phyloP scores from a whole-genome alignment of 192 early-diverging fungal species.

The Coemansia sp. region DNA sequence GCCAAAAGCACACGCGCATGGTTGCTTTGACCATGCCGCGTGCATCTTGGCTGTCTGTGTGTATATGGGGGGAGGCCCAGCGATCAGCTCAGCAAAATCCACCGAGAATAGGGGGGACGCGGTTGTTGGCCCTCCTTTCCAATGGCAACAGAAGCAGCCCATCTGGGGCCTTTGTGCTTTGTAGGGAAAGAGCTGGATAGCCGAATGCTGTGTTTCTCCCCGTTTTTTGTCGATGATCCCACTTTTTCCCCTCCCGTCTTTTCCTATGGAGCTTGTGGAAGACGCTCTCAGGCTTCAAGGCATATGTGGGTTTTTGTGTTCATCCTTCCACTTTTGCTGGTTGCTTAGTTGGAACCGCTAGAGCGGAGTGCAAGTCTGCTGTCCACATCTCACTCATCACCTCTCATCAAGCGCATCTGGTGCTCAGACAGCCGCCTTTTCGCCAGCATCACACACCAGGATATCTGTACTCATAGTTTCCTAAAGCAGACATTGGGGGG shows the following conservation, averaged over 20 bases:
- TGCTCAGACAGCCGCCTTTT: neutral
- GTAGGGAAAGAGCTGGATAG: slow-evolving; percentile 4
- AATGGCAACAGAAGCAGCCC: neutral
- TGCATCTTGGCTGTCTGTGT: neutral
- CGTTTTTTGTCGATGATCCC: slow-evolving; percentile 1
- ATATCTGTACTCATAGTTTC: too few species aligned
- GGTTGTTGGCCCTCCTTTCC: neutral
- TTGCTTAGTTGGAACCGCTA: too few species aligned
- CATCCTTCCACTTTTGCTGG: too few species aligned
- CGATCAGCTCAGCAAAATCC: too few species aligned
- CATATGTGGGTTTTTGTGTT: too few species aligned
- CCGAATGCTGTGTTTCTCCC: neutral
- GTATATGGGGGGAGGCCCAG: too few species aligned
- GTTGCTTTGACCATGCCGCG: slow-evolving; percentile 5
- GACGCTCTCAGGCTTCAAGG: neutral
- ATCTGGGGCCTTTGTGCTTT: slow-evolving; percentile 35
- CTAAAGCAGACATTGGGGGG: too few species aligned
- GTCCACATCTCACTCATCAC: neutral
- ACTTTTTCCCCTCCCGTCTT: neutral
- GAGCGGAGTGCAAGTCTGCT: too few species aligned
- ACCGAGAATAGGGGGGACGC: too few species aligned
- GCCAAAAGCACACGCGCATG: neutral
- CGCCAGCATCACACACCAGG: too few species aligned
- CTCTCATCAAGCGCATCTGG: neutral
- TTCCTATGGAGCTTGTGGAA: neutral